Evolutionary conservation across 176 grass and related monocot species (phyloP), one percentile per base, ranked within the genome.

Genomic region (Alloteropsis semialata): DNA sequence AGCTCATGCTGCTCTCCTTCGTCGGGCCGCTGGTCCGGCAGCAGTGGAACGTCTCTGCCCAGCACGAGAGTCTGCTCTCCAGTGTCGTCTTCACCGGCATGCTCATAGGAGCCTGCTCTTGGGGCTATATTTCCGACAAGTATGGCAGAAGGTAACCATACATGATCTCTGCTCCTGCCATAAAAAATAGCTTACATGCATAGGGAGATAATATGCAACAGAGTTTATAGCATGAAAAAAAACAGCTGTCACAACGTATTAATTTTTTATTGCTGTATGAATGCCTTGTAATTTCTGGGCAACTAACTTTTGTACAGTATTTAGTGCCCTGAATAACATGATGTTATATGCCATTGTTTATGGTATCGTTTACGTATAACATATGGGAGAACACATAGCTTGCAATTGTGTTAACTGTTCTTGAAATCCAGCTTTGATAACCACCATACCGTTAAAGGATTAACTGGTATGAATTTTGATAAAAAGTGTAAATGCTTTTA

Each of bases 1-100:
- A 73, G 69, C 43, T 51, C 44, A 73, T 73, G 69, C 45, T 73
- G 43, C 45, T 73, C 8, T 73, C 69, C 43, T 73, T 73, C 28
- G 45, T 73, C 6, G 69, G 69, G 1, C 69, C 43, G 13, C 45
- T 50, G 69, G 27, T 73, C 13, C 69, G 45, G 4, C 44, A 19
- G 16, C 44, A 73, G 69, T 73, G 69, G 69, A 22, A 73, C 1
- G 44, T 73, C 45, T 73, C 69, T 5, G 15, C 69, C 8, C 69
- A 73, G 69, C 27, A 48, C 3, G 69, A 73, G 69, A 73, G 69
- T 28, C 69, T 73, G 27, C 43, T 73, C 25, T 50, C 69, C 0
- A 73, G 69, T 45, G 69, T 51, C 5, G 69, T 73, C 69, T 73
- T 73, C 45, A 33, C 45, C 12, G 69, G 69, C 44, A 50, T 73